These are phyloP conservation scores for Tinospora cordifolia DNA, from an alignment of 164 flowering plant genomes.

Conservation along the genomic window DNA sequence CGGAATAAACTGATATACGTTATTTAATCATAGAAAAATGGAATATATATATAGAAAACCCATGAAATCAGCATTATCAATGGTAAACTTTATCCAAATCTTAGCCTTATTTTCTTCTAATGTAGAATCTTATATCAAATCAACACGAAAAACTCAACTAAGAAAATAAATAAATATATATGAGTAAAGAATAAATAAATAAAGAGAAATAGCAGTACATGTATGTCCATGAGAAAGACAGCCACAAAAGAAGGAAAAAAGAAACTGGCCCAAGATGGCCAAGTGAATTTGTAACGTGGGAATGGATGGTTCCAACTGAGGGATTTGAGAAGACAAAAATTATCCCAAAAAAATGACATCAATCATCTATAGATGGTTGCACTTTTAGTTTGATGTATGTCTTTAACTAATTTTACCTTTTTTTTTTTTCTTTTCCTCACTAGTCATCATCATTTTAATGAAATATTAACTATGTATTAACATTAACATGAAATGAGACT, in stretches of 20 bases:
- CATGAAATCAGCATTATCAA: background rate
- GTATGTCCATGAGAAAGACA: no score
- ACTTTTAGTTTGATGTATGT: no score
- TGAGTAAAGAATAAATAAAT: no score
- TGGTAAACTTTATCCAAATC: background rate
- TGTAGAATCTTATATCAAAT: constrained; percentile 2
- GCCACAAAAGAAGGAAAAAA: no score
- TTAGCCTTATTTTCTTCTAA: background rate
- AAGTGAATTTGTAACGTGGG: background rate
- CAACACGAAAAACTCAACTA: background rate
- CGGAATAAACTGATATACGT: no score
- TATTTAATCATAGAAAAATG: no score
- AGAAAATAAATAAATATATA: no score
- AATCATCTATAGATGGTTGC: background rate
- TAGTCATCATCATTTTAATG: background rate
- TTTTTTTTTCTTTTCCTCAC: no score
- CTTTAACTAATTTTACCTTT: no score
- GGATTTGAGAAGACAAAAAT: background rate
- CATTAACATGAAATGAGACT: no score
- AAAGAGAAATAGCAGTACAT: no score
- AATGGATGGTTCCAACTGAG: background rate
- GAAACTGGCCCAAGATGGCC: background rate
- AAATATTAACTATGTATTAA: no score
- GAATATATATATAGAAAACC: background rate
- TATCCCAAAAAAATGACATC: background rate